Conservation (phyloP, 169 alveolate species). For the Eimeria maxima region DNA sequence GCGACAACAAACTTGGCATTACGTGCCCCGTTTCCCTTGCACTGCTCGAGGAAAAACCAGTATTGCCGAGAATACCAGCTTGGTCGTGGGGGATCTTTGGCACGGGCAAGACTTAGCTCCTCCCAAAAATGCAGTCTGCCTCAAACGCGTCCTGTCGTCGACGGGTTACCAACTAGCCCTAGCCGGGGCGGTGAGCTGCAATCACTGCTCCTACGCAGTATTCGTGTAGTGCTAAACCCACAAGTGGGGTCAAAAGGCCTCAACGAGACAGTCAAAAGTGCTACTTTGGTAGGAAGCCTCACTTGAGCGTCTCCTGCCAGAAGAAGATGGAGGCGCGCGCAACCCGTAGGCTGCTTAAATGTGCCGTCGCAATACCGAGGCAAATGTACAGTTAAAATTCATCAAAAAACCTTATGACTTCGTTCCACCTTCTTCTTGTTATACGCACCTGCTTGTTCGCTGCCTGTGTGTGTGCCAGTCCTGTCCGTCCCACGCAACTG, state of each 20-base stretch:
- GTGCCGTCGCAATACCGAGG: neutral
- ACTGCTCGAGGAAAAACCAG: neutral
- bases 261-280: neutral
- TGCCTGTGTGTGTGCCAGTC: slow-evolving; percentile 50
- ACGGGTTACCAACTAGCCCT: neutral
- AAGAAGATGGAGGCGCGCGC: neutral
- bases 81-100: too few species aligned
- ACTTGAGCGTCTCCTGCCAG: neutral
- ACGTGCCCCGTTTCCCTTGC: neutral
- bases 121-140: neutral
- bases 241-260: neutral
- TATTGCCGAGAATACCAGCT: neutral
- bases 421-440: neutral
- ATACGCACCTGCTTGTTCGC: neutral
- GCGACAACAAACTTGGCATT: too few species aligned
- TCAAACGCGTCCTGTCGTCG: neutral
- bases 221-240: neutral
- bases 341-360: neutral
- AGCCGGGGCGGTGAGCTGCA: neutral
- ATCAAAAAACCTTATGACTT: neutral
- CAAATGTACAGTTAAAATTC: neutral
- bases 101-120: neutral
- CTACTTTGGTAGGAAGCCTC: neutral
- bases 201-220: neutral
- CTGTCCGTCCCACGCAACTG: slow-evolving; percentile 59